A percentile compares a stretch with the other conserved stretches of the same genome.
These are phyloP conservation scores for Centrapalus pauciflorus DNA, from an alignment of 129 eudicot genomes.

Conservation along the genomic window DNA sequence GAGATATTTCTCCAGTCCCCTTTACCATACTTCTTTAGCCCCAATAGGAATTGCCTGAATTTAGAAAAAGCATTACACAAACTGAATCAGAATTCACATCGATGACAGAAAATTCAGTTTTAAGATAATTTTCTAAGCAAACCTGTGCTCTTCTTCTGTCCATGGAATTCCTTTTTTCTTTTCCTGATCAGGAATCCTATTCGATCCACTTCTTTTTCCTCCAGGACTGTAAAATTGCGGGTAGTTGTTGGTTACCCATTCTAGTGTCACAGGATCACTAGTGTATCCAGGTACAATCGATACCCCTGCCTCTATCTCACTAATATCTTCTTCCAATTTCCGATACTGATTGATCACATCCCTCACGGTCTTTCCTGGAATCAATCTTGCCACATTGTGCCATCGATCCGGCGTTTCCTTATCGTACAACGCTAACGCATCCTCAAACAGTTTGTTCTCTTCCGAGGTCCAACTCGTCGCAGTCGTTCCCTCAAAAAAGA, in stretches of 20 bases:
- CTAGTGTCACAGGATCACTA: slow-evolving; percentile 40
- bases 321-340: slow-evolving; percentile 64
- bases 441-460: slow-evolving; percentile 78
- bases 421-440: slow-evolving; percentile 63
- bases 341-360: slow-evolving; percentile 75
- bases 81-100: background rate
- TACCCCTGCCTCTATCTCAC: slow-evolving; percentile 80
- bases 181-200: slow-evolving; percentile 54
- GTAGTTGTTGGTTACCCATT: slow-evolving; percentile 42
- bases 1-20: slow-evolving; percentile 96
- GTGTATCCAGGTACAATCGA: slow-evolving; percentile 50
- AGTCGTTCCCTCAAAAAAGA: slow-evolving; percentile 49
- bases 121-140: background rate
- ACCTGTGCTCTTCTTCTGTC: slow-evolving; percentile 98
- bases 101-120: background rate
- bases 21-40: slow-evolving; percentile 83
- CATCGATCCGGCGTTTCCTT: slow-evolving; percentile 81
- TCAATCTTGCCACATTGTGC: slow-evolving; percentile 78
- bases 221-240: slow-evolving; percentile 39
- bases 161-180: slow-evolving; percentile 93
- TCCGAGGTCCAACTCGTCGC: slow-evolving; percentile 64
- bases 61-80: slow-evolving; percentile 6
- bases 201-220: slow-evolving; percentile 37
- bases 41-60: slow-evolving; percentile 74
- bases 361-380: slow-evolving; percentile 63